Base-by-base conservation (phyloP, 768 basidiomycete genomes). In the Pleurotus salmoneostramineus region DNA sequence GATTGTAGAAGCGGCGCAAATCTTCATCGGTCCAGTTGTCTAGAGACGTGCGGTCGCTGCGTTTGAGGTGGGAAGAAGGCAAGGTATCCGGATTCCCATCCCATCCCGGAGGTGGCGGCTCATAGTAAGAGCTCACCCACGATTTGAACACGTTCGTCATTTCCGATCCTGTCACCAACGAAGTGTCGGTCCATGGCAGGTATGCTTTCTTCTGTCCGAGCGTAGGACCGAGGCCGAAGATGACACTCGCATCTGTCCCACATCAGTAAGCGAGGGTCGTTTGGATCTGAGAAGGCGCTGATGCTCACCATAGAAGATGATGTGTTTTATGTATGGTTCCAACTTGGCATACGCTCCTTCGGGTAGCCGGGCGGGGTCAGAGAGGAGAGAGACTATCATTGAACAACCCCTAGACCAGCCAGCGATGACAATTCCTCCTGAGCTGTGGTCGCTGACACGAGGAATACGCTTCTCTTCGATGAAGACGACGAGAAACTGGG, bases 391-490 rank as follows among this genome's bases (percentile, higher is more conserved):
- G 8, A 65, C 14, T 10, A 51, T 33, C 5, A 50, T 62, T 5
- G 50, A 21, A 32, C 40, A 59, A 31, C 65, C 66, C 11, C 57
- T 17, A 10, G 66, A 67, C 66, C 66, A 67, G 3, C 63, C 65
- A 57, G 60, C 43, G 33, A 65, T 34, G 8, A 60, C 60, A 32
- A 65, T 34, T 14, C 66, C 66, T 3, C 66, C 66, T 33, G 44
- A 60, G 32, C 58, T 34, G 12, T 64, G 61, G 14, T 17, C 31
- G 35, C 6, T 50, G 31, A 65, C 50, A 31, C 56, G 44, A 3
- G 68, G 66, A n/a, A 65, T 66, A 7, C 42, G 36, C 14, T 65
- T 51, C 34, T 49, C 46, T 31, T 63, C 56, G 34, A 63, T 58
- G 37, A 68, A 64, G 6, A 54, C 32, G 4, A 43, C 52, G 8